These are phyloP conservation scores for Fistulifera pelliculosa DNA, from an alignment of 108 stramenopile genomes.

Conservation along the genomic window DNA sequence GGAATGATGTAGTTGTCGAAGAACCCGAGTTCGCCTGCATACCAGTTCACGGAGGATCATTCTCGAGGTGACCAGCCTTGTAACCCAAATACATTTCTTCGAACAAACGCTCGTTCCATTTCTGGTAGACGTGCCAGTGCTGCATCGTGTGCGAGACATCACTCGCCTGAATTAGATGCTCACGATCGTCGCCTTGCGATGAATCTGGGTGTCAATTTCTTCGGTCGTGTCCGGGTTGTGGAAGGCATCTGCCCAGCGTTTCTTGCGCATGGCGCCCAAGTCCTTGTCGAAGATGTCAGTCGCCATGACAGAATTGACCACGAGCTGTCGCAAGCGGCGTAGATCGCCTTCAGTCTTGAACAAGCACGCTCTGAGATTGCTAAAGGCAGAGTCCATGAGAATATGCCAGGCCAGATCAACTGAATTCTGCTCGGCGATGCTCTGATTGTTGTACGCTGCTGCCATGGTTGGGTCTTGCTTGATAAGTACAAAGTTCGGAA, in stretches of 20 bases:
- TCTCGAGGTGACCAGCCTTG: neutral
- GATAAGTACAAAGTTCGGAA: constrained; percentile 39
- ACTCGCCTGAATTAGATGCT: no score
- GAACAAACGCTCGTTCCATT: no score
- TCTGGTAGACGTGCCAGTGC: no score
- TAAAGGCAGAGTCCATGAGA: constrained; percentile 3
- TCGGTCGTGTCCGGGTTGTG: no score
- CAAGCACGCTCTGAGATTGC: constrained; percentile 5
- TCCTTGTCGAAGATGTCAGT: constrained; percentile 17
- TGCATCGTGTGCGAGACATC: no score
- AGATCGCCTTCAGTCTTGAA: constrained; percentile 11
- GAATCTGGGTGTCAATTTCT: no score
- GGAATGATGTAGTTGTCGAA: constrained; percentile 34
- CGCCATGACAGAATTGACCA: constrained; percentile 23
- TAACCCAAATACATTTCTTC: no score
- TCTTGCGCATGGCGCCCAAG: constrained; percentile 11
- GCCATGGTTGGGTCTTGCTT: constrained; percentile 30
- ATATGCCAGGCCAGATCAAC: constrained; percentile 10
- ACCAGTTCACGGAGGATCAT: constrained; percentile 7
- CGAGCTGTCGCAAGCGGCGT: constrained; percentile 18
- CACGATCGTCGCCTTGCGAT: no score
- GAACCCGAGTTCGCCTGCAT: constrained; percentile 16
- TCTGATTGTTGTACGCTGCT: constrained; percentile 27
- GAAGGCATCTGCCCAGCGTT: constrained; percentile 21
- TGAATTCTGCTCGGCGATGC: constrained; percentile 35